phyloP scores from a whole-genome alignment of 2,329 filamentous ascomycete species.

The Fusarium tricinctum region DNA sequence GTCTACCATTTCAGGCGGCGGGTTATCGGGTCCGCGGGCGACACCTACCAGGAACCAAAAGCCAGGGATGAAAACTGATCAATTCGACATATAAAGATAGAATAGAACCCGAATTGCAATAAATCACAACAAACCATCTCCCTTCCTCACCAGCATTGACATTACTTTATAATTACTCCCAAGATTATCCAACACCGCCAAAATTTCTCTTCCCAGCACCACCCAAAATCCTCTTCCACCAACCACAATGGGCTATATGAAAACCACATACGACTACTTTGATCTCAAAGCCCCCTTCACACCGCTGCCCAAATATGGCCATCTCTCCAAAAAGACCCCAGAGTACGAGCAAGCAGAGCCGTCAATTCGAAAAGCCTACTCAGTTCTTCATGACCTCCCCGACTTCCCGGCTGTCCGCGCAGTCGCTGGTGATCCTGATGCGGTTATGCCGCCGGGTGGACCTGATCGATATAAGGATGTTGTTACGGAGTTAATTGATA shows the following conservation, averaged over 20 bases:
- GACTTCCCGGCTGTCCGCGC: slow-evolving; percentile 21
- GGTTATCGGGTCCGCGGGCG: not conserved
- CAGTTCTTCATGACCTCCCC: not conserved
- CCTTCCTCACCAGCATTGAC: fast-evolving
- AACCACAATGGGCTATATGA: slow-evolving; percentile 30
- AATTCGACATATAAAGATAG: not conserved
- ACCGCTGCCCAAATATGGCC: slow-evolving; percentile 38
- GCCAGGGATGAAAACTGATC: not conserved
- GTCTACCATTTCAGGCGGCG: not conserved
- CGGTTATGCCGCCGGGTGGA: slow-evolving; percentile 34
- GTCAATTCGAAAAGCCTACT: slow-evolving; percentile 1
- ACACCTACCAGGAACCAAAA: too few species aligned
- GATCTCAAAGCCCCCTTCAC: slow-evolving; percentile 23
- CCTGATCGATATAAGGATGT: slow-evolving; percentile 37
- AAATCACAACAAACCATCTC: not conserved
- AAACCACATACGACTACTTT: slow-evolving; percentile 27
- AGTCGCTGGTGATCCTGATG: slow-evolving; percentile 27
- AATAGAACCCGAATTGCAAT: fast-evolving
- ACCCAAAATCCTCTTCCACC: not conserved
- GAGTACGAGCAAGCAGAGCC: slow-evolving; percentile 19
- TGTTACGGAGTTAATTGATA: slow-evolving; percentile 27
- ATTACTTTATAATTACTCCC: not conserved
- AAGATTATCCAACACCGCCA: not conserved
- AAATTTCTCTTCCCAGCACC: not conserved
- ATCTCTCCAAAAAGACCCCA: slow-evolving; percentile 28